phyloP scores from a whole-genome alignment of 1,284 basidiomycete genomes.

The Leccinum pallidistipes region DNA sequence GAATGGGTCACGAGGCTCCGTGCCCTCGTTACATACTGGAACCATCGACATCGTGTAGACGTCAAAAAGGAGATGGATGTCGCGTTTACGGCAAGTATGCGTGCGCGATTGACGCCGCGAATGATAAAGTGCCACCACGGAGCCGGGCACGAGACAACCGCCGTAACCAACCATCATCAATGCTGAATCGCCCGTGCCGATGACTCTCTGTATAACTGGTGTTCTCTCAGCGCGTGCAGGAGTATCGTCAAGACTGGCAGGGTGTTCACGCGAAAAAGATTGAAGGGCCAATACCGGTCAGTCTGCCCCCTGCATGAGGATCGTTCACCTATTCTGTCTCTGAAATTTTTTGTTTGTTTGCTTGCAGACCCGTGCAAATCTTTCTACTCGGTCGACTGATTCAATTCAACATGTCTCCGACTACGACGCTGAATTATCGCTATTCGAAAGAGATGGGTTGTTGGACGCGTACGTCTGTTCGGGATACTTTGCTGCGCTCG shows the following conservation, averaged over 20 bases:
- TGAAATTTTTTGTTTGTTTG: neutral
- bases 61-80: conserved; percentile 79
- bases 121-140: conserved; percentile 38
- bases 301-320: conserved; percentile 24
- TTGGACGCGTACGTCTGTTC: conserved; percentile 77
- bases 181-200: conserved; percentile 55
- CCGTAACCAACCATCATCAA: conserved; percentile 52
- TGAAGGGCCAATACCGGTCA: conserved; percentile 70
- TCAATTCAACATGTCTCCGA: conserved; percentile 56
- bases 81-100: conserved; percentile 49
- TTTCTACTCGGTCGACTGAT: conserved; percentile 68
- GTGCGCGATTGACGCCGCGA: conserved; percentile 58
- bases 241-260: conserved; percentile 71
- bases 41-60: conserved; percentile 64
- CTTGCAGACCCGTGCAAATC: conserved; percentile 60
- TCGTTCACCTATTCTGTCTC: neutral
- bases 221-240: conserved; percentile 71
- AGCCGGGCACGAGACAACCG: conserved; percentile 41
- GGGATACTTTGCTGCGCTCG: conserved; percentile 73
- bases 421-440: conserved; percentile 50
- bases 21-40: conserved; percentile 75
- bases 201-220: conserved; percentile 76
- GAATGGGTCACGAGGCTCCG: conserved; percentile 76
- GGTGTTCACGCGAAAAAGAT: conserved; percentile 65
- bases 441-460: conserved; percentile 55